These are phyloP conservation scores for Ustilago shanxiensis DNA, from an alignment of 1,284 basidiomycete species.

Conservation along the genomic window DNA sequence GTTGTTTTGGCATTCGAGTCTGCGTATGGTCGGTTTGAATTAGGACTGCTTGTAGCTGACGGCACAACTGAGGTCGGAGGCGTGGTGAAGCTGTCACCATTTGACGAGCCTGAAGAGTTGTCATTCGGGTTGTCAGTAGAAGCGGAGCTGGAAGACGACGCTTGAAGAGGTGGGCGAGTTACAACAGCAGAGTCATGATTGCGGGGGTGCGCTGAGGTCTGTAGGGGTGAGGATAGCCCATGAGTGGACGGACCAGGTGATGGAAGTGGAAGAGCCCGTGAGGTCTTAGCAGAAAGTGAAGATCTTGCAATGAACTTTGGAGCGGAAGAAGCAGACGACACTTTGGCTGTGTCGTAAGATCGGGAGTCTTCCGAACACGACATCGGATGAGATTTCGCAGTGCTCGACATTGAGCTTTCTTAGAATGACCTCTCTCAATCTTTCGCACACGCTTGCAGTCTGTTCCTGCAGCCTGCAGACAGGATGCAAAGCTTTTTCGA, in stretches of 20 bases:
- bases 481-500: neutral
- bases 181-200: neutral
- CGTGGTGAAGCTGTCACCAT: neutral
- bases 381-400: conserved; percentile 17
- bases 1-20: conserved; percentile 11
- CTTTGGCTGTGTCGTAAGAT: conserved; percentile 15
- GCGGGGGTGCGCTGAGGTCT: neutral
- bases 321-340: conserved; percentile 12
- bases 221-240: neutral
- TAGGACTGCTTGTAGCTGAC: neutral
- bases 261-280: neutral
- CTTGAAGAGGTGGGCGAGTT: neutral
- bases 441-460: too few species aligned
- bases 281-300: neutral
- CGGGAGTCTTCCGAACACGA: conserved; percentile 27
- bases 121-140: neutral
- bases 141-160: conserved; percentile 3
- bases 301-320: conserved; percentile 3
- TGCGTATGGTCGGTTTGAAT: neutral
- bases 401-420: conserved; percentile 5
- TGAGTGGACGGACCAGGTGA: neutral
- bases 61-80: conserved; percentile 2
- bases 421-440: too few species aligned
- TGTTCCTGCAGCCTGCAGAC: neutral
- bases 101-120: conserved; percentile 20